phyloP scores from a whole-genome alignment of 2,329 filamentous ascomycete species.

The Tolypocladium capitatum region DNA sequence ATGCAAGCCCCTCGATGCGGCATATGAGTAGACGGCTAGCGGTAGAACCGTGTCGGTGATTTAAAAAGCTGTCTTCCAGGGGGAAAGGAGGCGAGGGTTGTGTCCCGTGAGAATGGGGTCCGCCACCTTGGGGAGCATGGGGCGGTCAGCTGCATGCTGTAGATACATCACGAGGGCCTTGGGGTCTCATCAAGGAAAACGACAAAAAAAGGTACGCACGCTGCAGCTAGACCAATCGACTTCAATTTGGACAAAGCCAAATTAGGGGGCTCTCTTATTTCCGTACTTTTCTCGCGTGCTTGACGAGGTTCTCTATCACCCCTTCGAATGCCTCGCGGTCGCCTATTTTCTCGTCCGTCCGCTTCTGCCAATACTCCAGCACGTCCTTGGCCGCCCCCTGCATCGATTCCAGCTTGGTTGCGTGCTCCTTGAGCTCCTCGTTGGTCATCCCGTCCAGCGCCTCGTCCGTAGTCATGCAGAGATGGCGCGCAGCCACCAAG shows the following conservation, averaged over 20 bases:
- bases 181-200: neutral
- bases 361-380: conserved; percentile 77
- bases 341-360: conserved; percentile 72
- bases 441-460: conserved; percentile 70
- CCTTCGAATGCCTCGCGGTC: conserved; percentile 92
- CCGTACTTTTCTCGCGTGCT: conserved; percentile 73
- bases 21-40: neutral
- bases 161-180: neutral
- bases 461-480: conserved; percentile 75
- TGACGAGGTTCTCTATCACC: conserved; percentile 92
- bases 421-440: conserved; percentile 59
- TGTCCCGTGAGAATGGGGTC: neutral
- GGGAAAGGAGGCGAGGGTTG: neutral
- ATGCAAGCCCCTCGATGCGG: neutral
- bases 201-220: conserved; percentile 3
- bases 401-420: conserved; percentile 54
- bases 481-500: conserved; percentile 59
- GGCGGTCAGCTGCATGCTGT: neutral
- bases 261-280: conserved; percentile 35
- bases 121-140: neutral
- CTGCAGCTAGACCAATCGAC: conserved; percentile 9
- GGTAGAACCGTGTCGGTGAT: neutral
- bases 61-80: neutral
- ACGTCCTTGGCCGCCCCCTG: conserved; percentile 62
- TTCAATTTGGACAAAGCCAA: conserved; percentile 6